phyloP scores from a whole-genome alignment of 2,329 filamentous ascomycete genomes.

The Sodiomyces alkalinus region DNA sequence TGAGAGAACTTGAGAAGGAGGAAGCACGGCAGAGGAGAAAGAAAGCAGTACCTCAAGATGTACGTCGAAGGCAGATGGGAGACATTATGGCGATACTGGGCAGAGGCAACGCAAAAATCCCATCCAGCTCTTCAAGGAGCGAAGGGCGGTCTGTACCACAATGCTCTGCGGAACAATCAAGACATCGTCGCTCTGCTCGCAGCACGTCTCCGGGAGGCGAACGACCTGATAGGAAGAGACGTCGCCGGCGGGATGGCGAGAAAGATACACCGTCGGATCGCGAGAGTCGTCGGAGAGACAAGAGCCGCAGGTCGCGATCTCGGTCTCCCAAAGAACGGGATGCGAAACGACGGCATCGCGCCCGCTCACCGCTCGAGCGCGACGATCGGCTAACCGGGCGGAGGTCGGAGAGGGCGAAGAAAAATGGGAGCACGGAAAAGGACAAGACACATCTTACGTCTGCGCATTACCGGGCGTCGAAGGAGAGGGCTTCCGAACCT shows the following conservation, averaged over 20 bases:
- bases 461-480: not conserved
- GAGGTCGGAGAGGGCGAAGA: conserved; percentile 7
- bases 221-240: conserved; percentile 1
- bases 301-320: conserved; percentile 11
- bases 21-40: conserved; percentile 28
- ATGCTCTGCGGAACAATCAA: too few relatives aligned
- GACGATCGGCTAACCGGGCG: not conserved
- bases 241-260: conserved; percentile 2
- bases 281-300: conserved; percentile 6
- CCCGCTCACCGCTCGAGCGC: conserved; percentile 12
- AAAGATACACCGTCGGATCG: conserved; percentile 4
- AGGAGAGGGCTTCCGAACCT: not conserved
- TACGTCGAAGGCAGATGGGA: conserved; percentile 42
- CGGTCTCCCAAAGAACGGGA: conserved; percentile 16
- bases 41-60: conserved; percentile 32
- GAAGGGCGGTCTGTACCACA: too few relatives aligned
- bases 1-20: conserved; percentile 42
- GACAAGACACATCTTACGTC: conserved; percentile 2
- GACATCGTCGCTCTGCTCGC: conserved; percentile 2
- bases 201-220: conserved; percentile 7
- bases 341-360: conserved; percentile 13
- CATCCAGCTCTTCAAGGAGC: conserved; percentile 1
- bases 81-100: conserved; percentile 44
- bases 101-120: conserved; percentile 13
- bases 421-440: too few relatives aligned